These are phyloP conservation scores for Chenopodium suecicum DNA, from an alignment of 148 eudicot genomes.

Conservation along the genomic window DNA sequence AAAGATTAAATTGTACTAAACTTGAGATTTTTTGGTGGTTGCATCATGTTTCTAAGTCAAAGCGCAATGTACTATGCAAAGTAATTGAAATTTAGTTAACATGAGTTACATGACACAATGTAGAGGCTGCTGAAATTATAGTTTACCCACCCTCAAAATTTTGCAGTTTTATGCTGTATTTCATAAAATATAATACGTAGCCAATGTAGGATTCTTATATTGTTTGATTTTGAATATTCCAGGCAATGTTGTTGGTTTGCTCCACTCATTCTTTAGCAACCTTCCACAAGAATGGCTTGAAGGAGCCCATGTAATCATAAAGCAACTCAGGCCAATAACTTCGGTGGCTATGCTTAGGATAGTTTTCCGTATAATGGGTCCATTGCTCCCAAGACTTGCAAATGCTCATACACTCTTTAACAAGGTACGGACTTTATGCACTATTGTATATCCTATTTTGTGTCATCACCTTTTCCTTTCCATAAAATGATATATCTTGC, in stretches of 20 bases:
- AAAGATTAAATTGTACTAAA: too few relatives aligned
- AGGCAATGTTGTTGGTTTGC: constrained; percentile 84
- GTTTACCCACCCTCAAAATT: too few relatives aligned
- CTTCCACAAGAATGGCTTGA: constrained; percentile 99
- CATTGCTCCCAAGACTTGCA: constrained; percentile 90
- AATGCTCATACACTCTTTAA: constrained; percentile 85
- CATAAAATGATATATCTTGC: not conserved
- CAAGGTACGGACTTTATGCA: constrained; percentile 51
- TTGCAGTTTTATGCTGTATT: not conserved
- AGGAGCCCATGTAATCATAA: constrained; percentile 71
- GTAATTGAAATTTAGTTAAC: too few relatives aligned
- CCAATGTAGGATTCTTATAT: constrained; percentile 9
- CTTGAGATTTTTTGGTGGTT: too few relatives aligned
- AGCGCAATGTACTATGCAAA: not conserved
- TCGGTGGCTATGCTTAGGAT: constrained; percentile 93
- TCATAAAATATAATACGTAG: not conserved
- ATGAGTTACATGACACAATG: too few relatives aligned
- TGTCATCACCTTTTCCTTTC: not conserved
- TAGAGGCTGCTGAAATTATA: too few relatives aligned
- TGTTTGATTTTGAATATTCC: constrained; percentile 14
- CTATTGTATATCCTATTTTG: not conserved
- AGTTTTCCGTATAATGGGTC: constrained; percentile 93
- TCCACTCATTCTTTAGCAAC: constrained; percentile 85
- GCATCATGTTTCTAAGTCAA: not conserved
- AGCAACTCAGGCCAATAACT: constrained; percentile 80